Base-by-base conservation (phyloP, 495 filamentous ascomycete genomes). In the Polyplosphaeria fusca region DNA sequence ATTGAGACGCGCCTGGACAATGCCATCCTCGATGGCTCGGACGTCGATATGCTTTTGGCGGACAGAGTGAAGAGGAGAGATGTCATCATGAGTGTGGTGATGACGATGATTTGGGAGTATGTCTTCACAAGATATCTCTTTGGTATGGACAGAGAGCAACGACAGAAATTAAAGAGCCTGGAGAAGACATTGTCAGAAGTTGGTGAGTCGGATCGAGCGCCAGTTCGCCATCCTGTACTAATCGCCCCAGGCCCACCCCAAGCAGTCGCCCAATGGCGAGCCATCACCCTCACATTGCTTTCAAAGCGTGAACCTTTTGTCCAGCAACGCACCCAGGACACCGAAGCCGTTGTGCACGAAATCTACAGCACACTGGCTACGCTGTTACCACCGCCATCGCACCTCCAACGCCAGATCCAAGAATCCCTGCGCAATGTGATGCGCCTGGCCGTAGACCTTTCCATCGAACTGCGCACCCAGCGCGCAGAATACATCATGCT, bases 71-170 rank as follows among this genome's bases (percentile, higher is more conserved):
- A 81, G 55, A 83, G 93, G 46, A 83, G 90, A 30, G 89, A 96
- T 73, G 86, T 96, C 28, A 94, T 97, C 74, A 95, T 96, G 87
- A 91, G 88, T 22, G 87, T 97, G 61, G 85, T 90, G 59, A 97
- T 96, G 90, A 91, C 84, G 40, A 95, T 98, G 88, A 82, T 97
- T 30, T 96, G 90, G 89, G 92, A 97, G 68, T 95, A 88, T 66
- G 84, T 98, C 67, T 98, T 98, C 71, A 95, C 91, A 11, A 85
- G 94, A 52, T 98, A 97, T 67, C 82, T 98, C 30, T 97, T 98
- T 67, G 93, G 94, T 58, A 93, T 97, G 89, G 92, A 96, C 72
- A 81, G 90, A 47, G 93, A 96, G 67, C 91, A 98, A 67, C 86
- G 94, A 23, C 91, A 97, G 71, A 96, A 95, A 67, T 86, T 98